Evolutionary conservation across 2,329 filamentous ascomycete genomes (phyloP).

Genomic region (Pezicula carpinea): DNA sequence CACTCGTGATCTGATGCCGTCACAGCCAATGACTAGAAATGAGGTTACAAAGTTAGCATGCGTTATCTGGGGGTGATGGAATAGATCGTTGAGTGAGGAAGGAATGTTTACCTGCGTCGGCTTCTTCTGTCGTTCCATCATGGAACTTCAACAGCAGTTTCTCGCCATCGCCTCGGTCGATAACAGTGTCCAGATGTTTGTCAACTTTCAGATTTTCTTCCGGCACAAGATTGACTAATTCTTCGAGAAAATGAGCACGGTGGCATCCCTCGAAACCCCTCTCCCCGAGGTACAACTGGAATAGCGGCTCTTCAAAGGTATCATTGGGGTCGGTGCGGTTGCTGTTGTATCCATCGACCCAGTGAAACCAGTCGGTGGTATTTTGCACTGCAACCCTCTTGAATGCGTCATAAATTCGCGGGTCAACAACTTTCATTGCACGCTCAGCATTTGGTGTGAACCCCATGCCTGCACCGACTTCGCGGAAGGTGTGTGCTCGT

Average conservation of each 20-base stretch:
- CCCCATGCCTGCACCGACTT: conserved; percentile 53
- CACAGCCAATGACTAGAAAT: conserved; percentile 49
- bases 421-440: conserved; percentile 48
- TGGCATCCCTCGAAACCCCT: conserved; percentile 17
- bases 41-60: neutral
- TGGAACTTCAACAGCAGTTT: conserved; percentile 30
- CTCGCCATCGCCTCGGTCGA: conserved; percentile 15
- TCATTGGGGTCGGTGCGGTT: conserved; percentile 11
- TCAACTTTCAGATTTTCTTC: conserved; percentile 23
- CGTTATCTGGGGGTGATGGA: neutral
- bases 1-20: conserved; percentile 56
- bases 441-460: conserved; percentile 49
- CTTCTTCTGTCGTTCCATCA: conserved; percentile 37
- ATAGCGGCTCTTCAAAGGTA: neutral
- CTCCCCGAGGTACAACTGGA: neutral
- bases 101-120: conserved; percentile 33
- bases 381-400: conserved; percentile 18
- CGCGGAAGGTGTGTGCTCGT: conserved; percentile 45
- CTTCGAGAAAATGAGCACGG: conserved; percentile 36
- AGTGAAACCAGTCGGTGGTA: conserved; percentile 8
- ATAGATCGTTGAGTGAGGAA: neutral
- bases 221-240: conserved; percentile 34
- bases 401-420: conserved; percentile 19
- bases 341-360: conserved; percentile 9
- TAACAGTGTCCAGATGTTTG: conserved; percentile 24